Base-by-base conservation (phyloP, 75 land plant genomes). In the Picea glauca region DNA sequence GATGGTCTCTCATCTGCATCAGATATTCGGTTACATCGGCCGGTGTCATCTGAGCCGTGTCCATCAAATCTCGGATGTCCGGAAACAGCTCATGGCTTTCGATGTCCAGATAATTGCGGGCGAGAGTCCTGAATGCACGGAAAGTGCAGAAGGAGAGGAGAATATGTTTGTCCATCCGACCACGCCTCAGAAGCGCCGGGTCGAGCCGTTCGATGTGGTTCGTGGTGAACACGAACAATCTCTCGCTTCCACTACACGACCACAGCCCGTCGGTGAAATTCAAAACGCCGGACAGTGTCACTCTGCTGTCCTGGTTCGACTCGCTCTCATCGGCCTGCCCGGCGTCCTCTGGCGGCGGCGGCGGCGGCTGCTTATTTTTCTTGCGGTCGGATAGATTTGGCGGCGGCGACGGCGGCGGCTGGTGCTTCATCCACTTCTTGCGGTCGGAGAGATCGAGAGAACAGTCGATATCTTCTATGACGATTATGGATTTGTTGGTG, bases 261-360 rank as follows among this genome's bases (percentile, higher is more conserved):
- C 85, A 84, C 63, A 62, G 7, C 63, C 63, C 63, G 63, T 62
- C 63, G 8, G 63, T 62, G 63, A 62, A 62, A 7, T 85, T 85
- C 64, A 85, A 77, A 66, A 85, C 59, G 23, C 87, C 87, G 13
- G 87, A 82, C 30, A 85, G 81, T 4, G 87, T 85, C n/a, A 85
- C 62, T 21, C 75, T 79, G 65, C 76, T 74, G 46, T 83, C 83
- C 38, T 35, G 63, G 56, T 50, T 50, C 56, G 2, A 50, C 21
- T 62, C 21, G 63, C n/a, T 6, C 9, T 62, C 63, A 0, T 62
- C 63, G 56, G 12, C 2, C 56, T 50, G 13, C 63, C 20, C 18
- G 20, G 63, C 8, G n/a, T 6, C 8, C 23, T 6, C 13, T 20
- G 21, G 20, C 9, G 63, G 63, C n/a, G 20, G 63, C 54, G 20